These are phyloP conservation scores for Lichtheimia corymbifera DNA, from an alignment of 371 early-diverging fungal species.

Conservation along the genomic window DNA sequence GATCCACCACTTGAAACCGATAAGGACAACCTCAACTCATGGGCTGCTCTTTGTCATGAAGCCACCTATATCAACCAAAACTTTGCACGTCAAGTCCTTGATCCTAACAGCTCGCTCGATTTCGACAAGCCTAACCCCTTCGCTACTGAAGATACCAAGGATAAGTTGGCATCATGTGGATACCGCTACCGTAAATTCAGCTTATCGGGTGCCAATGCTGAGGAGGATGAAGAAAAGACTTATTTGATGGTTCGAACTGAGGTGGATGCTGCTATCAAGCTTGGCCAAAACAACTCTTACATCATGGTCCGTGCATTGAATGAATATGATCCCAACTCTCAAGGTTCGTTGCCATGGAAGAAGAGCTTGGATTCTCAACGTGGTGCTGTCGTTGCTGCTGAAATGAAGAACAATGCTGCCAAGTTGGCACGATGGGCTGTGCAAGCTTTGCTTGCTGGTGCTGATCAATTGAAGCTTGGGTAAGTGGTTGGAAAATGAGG, in stretches of 20 bases:
- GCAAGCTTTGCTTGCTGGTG: conserved; percentile 87
- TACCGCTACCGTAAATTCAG: conserved; percentile 89
- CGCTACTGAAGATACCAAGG: conserved; percentile 53
- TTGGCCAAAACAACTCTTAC: conserved; percentile 60
- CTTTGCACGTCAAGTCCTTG: conserved; percentile 85
- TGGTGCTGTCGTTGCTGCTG: conserved; percentile 96
- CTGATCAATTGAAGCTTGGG: conserved; percentile 91
- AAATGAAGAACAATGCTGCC: conserved; percentile 96
- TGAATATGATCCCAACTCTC: conserved; percentile 89
- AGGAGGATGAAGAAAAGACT: conserved; percentile 46
- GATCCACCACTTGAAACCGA: conserved; percentile 92
- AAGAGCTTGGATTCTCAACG: conserved; percentile 93
- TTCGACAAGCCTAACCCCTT: conserved; percentile 83
- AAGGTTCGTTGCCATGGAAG: conserved; percentile 94
- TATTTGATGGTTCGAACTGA: conserved; percentile 88
- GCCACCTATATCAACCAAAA: conserved; percentile 88
- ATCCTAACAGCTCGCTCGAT: conserved; percentile 47
- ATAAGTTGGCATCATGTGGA: conserved; percentile 71
- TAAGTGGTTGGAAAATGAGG: conserved; percentile 31
- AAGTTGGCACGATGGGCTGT: conserved; percentile 95
- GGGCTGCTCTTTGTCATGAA: conserved; percentile 83
- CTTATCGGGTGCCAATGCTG: conserved; percentile 42
- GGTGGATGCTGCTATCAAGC: conserved; percentile 81
- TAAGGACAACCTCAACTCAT: conserved; percentile 89
- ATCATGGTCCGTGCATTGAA: conserved; percentile 82